Evolutionary conservation across 2,329 filamentous ascomycete genomes (phyloP).

Genomic region (Curvularia spicifera): DNA sequence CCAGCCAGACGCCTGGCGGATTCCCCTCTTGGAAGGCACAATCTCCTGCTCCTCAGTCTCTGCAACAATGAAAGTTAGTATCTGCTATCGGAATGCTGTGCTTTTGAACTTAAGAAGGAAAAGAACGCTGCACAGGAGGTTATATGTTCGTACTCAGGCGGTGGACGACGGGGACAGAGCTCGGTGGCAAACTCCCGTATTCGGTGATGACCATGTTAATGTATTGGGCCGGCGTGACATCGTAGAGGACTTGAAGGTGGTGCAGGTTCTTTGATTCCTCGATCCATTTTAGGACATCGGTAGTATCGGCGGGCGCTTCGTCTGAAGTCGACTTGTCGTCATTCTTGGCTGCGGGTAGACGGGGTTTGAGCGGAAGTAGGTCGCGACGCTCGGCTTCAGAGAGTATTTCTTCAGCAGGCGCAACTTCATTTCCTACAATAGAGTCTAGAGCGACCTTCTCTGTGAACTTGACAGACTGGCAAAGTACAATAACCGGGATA

Average conservation of each 20-base stretch:
- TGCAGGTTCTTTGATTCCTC: constrained; percentile 56
- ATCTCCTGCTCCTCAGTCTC: constrained; percentile 22
- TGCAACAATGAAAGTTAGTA: constrained; percentile 18
- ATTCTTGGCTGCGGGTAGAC: constrained; percentile 30
- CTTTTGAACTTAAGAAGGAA: constrained; percentile 14
- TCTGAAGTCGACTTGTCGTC: constrained; percentile 35
- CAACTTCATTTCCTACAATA: constrained; percentile 93
- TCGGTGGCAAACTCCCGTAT: constrained; percentile 83
- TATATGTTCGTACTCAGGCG: constrained; percentile 56
- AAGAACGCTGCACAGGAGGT: constrained; percentile 25
- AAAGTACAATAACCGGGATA: constrained; percentile 85
- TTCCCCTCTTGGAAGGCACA: constrained; percentile 14
- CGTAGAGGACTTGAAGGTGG: constrained; percentile 80
- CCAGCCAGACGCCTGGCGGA: constrained; percentile 16
- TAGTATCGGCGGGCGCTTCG: constrained; percentile 28
- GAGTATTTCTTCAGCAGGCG: constrained; percentile 71
- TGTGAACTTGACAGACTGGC: constrained; percentile 95
- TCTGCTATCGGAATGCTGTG: neutral
- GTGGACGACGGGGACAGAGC: constrained; percentile 79
- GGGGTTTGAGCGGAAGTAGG: constrained; percentile 40
- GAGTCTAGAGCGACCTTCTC: constrained; percentile 88
- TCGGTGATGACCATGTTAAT: constrained; percentile 91
- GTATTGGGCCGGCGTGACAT: constrained; percentile 86
- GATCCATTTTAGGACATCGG: constrained; percentile 48
- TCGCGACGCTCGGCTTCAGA: constrained; percentile 43